Evolutionary conservation across 2,329 filamentous ascomycete species (phyloP), one percentile per base, ranked within the genome.

Genomic region (Pseudogymnoascus pannorum): DNA sequence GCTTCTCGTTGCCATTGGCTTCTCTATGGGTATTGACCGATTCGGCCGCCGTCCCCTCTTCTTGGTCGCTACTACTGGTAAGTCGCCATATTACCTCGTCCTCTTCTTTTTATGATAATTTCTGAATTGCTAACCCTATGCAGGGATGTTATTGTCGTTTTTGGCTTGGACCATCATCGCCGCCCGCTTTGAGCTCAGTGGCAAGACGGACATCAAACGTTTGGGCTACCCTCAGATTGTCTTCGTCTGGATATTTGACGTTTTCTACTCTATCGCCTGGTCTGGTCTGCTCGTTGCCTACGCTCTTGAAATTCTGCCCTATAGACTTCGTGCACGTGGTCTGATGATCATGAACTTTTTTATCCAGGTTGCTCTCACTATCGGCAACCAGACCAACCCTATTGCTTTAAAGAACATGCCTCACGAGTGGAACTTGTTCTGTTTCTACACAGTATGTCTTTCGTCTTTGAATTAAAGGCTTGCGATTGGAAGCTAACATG

Each of bases 341-440:
- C 63, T 84, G 76, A 83, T 82, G 77, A 78, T 87, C 66, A 84
- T 87, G 81, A 87, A 87, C 71, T 79, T 87, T 58, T 81, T 79
- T 18, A 78, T 87, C 20, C 44, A 54, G n/a, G 44, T 54, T 31
- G 44, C 44, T 31, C 44, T 54, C 18, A 54, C 48, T 20, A n/a
- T 2, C 14, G 16, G 18, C 63, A 81, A 80, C 72, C 81, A 84
- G 75, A 84, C 81, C 68, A 87, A 88, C 75, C 82, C 82, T 68
- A 75, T 85, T 61, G 85, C 84, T 6, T 86, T 85, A 80, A 75
- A 82, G 58, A 77, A 79, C 60, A 73, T 87, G 54, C 80, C 81
- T n/a, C 73, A 77, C 59, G 80, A 86, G 72, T 87, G 84, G 82
- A 80, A 87, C 72, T 82, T 87, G 61, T 87, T 85, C 77, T 76